These are phyloP conservation scores for Elasticomyces elasticus DNA, from an alignment of 495 filamentous ascomycete genomes.

Conservation along the genomic window DNA sequence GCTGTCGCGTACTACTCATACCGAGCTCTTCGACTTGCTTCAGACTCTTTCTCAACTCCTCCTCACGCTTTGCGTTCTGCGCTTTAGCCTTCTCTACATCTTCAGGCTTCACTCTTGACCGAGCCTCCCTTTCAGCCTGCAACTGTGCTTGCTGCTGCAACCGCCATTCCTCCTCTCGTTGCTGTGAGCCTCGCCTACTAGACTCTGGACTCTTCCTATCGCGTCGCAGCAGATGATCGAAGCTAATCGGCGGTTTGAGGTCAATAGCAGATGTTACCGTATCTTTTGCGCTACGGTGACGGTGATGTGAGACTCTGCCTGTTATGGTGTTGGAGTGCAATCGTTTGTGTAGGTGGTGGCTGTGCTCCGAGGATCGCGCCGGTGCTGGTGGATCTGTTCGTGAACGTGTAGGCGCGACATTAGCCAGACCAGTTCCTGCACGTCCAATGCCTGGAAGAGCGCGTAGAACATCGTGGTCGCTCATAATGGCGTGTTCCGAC, in stretches of 20 bases:
- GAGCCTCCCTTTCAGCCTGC: background rate
- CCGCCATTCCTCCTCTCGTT: background rate
- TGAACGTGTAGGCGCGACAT: conserved; percentile 5
- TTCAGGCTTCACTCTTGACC: background rate
- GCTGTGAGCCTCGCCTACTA: conserved; percentile 1
- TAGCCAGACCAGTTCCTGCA: conserved; percentile 1
- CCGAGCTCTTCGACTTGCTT: conserved; percentile 18
- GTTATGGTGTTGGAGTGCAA: conserved; percentile 10
- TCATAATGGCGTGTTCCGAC: background rate
- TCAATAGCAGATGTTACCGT: conserved; percentile 18
- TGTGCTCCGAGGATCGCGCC: background rate
- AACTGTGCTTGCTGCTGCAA: conserved; percentile 1
- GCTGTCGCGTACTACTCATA: conserved; percentile 43
- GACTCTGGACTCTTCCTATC: conserved; percentile 10
- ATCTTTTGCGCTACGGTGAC: conserved; percentile 11
- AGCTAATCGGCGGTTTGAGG: conserved; percentile 16
- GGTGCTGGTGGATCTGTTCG: conserved; percentile 3
- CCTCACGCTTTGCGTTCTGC: conserved; percentile 17
- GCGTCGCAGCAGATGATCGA: conserved; percentile 14
- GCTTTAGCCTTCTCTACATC: conserved; percentile 14
- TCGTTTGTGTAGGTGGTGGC: background rate
- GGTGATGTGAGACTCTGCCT: background rate
- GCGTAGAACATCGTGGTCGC: background rate
- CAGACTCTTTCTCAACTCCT: conserved; percentile 10
- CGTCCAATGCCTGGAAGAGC: conserved; percentile 3